Base-by-base conservation (phyloP, 345 rosid species). In the Bruguiera parviflora region DNA sequence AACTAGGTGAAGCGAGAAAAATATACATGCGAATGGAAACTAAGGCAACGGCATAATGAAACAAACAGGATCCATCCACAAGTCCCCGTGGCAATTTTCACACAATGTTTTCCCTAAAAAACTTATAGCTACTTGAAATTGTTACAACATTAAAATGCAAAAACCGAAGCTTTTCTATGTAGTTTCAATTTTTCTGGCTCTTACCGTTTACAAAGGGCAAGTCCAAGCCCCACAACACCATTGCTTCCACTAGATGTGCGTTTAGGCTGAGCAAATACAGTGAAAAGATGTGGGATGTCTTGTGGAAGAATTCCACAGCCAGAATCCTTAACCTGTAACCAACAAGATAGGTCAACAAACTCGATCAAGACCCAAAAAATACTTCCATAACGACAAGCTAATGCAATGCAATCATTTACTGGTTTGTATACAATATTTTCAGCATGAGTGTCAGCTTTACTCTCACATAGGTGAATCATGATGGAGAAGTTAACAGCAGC, bases 201-300 rank as follows among this genome's bases (percentile, higher is more conserved):
- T 62, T 86, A 94, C 99, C 99, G 73, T 85, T 81, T 95, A 67
- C 92, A 86, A 68, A 95, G 84, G 60, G 99, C 99, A 53, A 95
- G 96, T 57, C 99, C 99, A 32, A 95, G 92, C 67, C 97, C 98
- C 29, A 81, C 84, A 65, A 92, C 89, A 0, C 74, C 74, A 56
- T 61, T 87, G 58, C 71, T 79, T 74, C 71, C 81, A 52, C 72
- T 80, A 20, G 85, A 76, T 67, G 89, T 92, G 51, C 78, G 76
- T 71, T 71, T 86, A 39, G 82, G 80, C 70, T 81, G 89, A 64
- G 84, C 74, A 76, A 89, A 94, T 75, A 84, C 87, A 31, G 89
- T 89, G 52, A 89, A 94, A 32, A 94, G 79, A 59, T 51, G 70
- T 11, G 92, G 86, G 64, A 87, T 76, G 64, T 91, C 98, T 81